Percentiles rank a stretch among this genome's conserved stretches.
Conservation (phyloP, 495 filamentous ascomycete species). For the Podospora bellae-mahoneyi region DNA sequence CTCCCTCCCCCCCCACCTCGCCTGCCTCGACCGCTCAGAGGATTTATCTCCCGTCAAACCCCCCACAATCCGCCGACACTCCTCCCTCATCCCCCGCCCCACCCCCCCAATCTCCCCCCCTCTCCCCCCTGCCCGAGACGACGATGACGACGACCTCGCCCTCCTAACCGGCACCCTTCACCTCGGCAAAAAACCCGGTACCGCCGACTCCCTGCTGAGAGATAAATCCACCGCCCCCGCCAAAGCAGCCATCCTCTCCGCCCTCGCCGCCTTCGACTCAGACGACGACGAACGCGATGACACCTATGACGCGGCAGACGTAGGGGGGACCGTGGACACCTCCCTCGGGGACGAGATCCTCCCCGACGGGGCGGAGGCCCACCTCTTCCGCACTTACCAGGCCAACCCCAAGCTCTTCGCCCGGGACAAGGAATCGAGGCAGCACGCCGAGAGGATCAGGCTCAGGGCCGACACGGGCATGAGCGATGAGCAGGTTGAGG, state of each 20-base stretch:
- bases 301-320: conserved; percentile 89
- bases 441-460: conserved; percentile 47
- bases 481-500: conserved; percentile 93
- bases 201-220: conserved; percentile 58
- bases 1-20: conserved; percentile 62
- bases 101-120: conserved; percentile 41
- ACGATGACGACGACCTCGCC: conserved; percentile 75
- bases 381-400: conserved; percentile 66
- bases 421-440: conserved; percentile 51
- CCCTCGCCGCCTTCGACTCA: conserved; percentile 84
- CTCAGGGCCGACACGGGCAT: conserved; percentile 76
- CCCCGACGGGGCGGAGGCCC: conserved; percentile 47
- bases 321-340: conserved; percentile 78
- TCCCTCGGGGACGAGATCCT: conserved; percentile 40
- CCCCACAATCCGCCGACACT: conserved; percentile 23
- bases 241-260: conserved; percentile 88
- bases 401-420: conserved; percentile 59
- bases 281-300: conserved; percentile 98
- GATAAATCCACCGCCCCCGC: conserved; percentile 54
- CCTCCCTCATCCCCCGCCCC: conserved; percentile 36
- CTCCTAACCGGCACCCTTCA: conserved; percentile 65
- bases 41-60: conserved; percentile 42
- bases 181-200: conserved; percentile 66
- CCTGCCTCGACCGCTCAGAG: conserved; percentile 52
- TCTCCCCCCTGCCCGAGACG: conserved; percentile 44